A percentile compares a stretch with the other conserved stretches of the same genome.
These are phyloP conservation scores for Aspergillus diversus DNA, from an alignment of 495 filamentous ascomycete species.

Conservation along the genomic window DNA sequence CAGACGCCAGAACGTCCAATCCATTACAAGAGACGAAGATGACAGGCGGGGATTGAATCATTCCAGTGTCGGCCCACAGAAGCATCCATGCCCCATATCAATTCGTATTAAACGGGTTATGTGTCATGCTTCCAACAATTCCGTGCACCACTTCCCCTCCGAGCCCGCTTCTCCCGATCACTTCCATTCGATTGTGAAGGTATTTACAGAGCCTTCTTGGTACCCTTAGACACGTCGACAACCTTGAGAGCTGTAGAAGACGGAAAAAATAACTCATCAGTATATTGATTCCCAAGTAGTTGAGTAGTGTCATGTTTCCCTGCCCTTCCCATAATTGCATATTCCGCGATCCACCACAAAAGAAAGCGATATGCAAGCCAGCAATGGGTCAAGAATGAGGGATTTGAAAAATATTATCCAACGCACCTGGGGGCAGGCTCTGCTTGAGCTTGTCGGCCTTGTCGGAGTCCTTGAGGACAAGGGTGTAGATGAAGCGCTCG, in stretches of 20 bases:
- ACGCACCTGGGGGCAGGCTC: conserved; percentile 91
- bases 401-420: conserved; percentile 1
- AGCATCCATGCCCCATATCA: conserved; percentile 31
- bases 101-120: conserved; percentile 35
- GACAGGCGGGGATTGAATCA: conserved; percentile 12
- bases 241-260: conserved; percentile 66
- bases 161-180: conserved; percentile 31
- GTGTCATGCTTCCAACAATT: conserved; percentile 38
- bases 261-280: conserved; percentile 28
- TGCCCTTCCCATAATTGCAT: too few species aligned
- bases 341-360: too few species aligned
- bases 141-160: conserved; percentile 31
- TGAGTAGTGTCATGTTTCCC: too few species aligned
- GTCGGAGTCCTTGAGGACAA: conserved; percentile 94
- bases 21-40: conserved; percentile 6
- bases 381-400: too few species aligned
- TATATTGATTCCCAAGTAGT: conserved; percentile 11
- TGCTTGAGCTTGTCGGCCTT: conserved; percentile 99
- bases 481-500: conserved; percentile 90
- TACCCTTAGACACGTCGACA: conserved; percentile 76
- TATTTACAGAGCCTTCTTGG: conserved; percentile 60
- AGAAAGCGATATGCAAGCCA: too few species aligned
- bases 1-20: conserved; percentile 38
- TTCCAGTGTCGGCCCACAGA: conserved; percentile 46
- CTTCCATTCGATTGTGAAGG: conserved; percentile 27